phyloP scores from a whole-genome alignment of 306 rosid genomes.

The Fragaria iinumae region DNA sequence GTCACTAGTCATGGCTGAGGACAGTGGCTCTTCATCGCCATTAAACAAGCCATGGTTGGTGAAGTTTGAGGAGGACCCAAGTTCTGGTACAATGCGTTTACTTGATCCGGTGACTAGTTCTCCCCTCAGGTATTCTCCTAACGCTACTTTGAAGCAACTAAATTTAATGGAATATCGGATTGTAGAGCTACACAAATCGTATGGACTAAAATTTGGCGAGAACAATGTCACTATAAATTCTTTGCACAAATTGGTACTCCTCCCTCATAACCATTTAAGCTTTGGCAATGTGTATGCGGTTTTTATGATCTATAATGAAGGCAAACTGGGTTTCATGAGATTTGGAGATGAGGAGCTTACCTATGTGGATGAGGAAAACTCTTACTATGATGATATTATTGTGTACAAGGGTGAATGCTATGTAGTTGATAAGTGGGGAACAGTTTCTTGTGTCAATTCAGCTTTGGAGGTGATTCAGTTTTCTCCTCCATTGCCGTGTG shows the following conservation, averaged over 20 bases:
- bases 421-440: slow-evolving; percentile 37
- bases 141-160: neutral
- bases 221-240: neutral
- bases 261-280: neutral
- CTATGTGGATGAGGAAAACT: slow-evolving; percentile 12
- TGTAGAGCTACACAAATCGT: slow-evolving; percentile 38
- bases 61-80: slow-evolving; percentile 35
- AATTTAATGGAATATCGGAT: slow-evolving; percentile 33
- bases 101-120: slow-evolving; percentile 36
- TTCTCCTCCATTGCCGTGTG: slow-evolving; percentile 25
- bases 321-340: slow-evolving; percentile 12
- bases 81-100: slow-evolving; percentile 11
- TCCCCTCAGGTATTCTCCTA: slow-evolving; percentile 11
- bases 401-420: slow-evolving; percentile 32
- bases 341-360: slow-evolving; percentile 19
- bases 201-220: neutral
- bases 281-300: neutral
- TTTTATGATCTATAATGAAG: slow-evolving; percentile 19
- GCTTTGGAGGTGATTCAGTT: slow-evolving; percentile 28
- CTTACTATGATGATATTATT: slow-evolving; percentile 29
- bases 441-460: slow-evolving; percentile 32
- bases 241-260: slow-evolving; percentile 17
- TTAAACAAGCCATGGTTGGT: slow-evolving; percentile 4
- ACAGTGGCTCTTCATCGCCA: neutral
- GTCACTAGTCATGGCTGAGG: slow-evolving; percentile 3